Base-by-base conservation (phyloP, 2,329 filamentous ascomycete genomes). In the Calonectria ilicicola region DNA sequence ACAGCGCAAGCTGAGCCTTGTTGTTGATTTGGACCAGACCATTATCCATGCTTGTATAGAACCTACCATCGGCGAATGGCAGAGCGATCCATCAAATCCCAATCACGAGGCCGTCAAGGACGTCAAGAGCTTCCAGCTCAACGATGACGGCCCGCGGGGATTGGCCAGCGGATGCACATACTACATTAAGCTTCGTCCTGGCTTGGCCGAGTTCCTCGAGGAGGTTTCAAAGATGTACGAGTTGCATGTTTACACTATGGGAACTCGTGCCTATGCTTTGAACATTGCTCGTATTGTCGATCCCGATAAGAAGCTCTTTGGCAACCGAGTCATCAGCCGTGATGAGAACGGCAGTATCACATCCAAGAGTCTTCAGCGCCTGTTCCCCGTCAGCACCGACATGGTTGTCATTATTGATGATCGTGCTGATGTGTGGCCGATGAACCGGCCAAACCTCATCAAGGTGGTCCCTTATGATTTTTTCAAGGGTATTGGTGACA, bases 391-490 rank as follows among this genome's bases (percentile, higher is more conserved):
- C 72, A 97, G 97, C 84, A 98, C 96, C 7, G 96, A 98, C 84
- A 99, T 99, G 97, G 97, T 98, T 1, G 96, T 98, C 71, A 98
- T 99, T 79, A 99, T 99, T 76, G 97, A 99, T 82, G 97, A 99
- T 84, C 91, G 97, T 77, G 95, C 95, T 66, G 97, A 99, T 82
- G 96, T 99, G 9, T 99, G 97, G 97, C 91, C 91, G 2, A 91
- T 93, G 77, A 98, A 98, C 89, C 93, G 94, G 78, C 91, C 94
- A 6, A 98, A 99, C 80, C 89, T 99, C 42, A 95, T 99, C 85
- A 98, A 98, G 82, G 97, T 99, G 40, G 92, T 93, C 1, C 95
- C 96, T 0, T 99, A 98, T 83, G 96, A 98, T 83, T 99, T 99
- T 85, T 99, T 98, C 86, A 95, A 97, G 70, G 97, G 97, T 19